Evolutionary conservation across 2,329 filamentous ascomycete genomes (phyloP).

Genomic region (Ascochyta fabae): DNA sequence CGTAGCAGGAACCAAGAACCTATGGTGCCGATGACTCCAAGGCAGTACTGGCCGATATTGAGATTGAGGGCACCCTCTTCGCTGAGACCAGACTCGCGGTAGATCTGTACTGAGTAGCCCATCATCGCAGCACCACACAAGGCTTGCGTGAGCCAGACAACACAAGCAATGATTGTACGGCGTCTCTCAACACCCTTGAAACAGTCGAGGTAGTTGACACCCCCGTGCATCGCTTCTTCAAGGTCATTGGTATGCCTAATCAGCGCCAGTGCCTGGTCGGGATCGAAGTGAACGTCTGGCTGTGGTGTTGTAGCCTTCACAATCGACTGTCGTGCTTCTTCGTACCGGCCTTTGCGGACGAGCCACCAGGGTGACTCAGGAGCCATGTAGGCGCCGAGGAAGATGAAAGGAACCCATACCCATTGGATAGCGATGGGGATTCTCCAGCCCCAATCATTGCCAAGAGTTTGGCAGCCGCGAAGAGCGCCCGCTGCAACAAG

Average conservation of each 20-base stretch:
- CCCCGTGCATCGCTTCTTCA: conserved; percentile 53
- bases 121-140: conserved; percentile 53
- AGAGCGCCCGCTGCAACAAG: conserved; percentile 72
- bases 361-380: conserved; percentile 61
- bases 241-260: conserved; percentile 63
- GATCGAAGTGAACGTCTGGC: conserved; percentile 31
- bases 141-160: conserved; percentile 64
- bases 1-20: conserved; percentile 74
- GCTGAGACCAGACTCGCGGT: conserved; percentile 11
- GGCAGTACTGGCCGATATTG: conserved; percentile 16
- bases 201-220: conserved; percentile 58
- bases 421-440: conserved; percentile 72
- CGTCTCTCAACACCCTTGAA: conserved; percentile 61
- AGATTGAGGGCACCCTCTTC: conserved; percentile 14
- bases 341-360: conserved; percentile 50
- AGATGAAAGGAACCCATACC: conserved; percentile 65
- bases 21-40: conserved; percentile 20
- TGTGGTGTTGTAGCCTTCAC: conserved; percentile 51
- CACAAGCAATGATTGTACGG: conserved; percentile 61
- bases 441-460: conserved; percentile 69
- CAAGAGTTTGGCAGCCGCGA: conserved; percentile 62
- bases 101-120: conserved; percentile 35
- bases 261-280: conserved; percentile 58
- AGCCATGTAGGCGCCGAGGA: conserved; percentile 43
- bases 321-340: conserved; percentile 56